A percentile compares a stretch with the other conserved stretches of the same genome.
Conservation (phyloP, 2,329 filamentous ascomycete genomes). For the Talaromyces rugulosus region DNA sequence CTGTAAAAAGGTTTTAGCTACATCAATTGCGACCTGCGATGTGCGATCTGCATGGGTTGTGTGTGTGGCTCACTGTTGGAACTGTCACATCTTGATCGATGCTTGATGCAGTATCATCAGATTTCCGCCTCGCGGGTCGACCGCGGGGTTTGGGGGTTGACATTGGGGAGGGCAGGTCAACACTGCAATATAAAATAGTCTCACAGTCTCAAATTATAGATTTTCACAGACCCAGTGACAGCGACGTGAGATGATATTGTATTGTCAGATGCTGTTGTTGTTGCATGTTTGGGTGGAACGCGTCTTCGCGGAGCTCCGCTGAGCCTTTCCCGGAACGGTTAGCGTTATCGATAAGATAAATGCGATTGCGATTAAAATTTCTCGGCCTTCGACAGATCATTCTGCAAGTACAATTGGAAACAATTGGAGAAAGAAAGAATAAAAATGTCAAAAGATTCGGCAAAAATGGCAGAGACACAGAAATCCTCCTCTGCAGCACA, state of each 20-base stretch:
- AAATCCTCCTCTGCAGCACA: slow-evolving; percentile 20
- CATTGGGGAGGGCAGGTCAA: neutral
- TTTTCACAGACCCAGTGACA: neutral
- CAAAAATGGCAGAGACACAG: slow-evolving; percentile 19
- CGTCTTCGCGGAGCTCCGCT: slow-evolving; percentile 9
- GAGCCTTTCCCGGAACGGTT: slow-evolving; percentile 4
- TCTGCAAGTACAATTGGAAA: neutral
- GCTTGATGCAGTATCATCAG: slow-evolving; percentile 24
- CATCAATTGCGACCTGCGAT: neutral
- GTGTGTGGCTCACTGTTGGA: slow-evolving; percentile 2
- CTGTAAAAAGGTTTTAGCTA: neutral
- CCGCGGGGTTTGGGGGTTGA: slow-evolving; percentile 12
- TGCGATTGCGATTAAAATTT: slow-evolving; percentile 14
- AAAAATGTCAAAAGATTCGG: slow-evolving; percentile 1
- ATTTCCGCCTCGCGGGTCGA: slow-evolving; percentile 9
- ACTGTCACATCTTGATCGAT: slow-evolving; percentile 14
- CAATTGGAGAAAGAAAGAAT: neutral
- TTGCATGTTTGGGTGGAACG: neutral
- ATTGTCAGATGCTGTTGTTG: neutral
- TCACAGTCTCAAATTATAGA: neutral
- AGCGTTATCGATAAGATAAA: slow-evolving; percentile 31
- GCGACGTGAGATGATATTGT: no score
- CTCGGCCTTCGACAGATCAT: neutral
- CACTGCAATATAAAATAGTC: neutral
- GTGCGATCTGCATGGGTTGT: neutral